Conservation (phyloP, 306 rosid species). For the Vigna reflexopilosa region DNA sequence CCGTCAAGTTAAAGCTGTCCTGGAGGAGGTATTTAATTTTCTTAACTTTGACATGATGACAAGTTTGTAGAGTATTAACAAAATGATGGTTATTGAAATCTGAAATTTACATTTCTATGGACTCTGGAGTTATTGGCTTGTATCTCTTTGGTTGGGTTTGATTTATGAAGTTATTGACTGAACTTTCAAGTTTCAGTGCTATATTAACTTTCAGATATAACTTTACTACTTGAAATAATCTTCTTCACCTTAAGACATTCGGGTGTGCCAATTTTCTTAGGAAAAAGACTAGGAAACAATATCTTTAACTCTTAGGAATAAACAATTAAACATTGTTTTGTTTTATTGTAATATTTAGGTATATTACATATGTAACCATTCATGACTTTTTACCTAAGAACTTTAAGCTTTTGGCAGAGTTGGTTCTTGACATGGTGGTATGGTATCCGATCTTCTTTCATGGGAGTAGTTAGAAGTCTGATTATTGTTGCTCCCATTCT, state of each 20-base stretch:
- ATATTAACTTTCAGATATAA: not conserved
- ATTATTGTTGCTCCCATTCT: not conserved
- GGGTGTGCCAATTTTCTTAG: not conserved
- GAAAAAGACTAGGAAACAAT: not conserved
- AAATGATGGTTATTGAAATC: slow-evolving; percentile 16
- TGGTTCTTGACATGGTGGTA: not conserved
- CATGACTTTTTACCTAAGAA: not conserved
- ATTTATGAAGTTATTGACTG: slow-evolving; percentile 7
- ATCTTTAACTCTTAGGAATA: not conserved
- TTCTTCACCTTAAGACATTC: slow-evolving; percentile 11
- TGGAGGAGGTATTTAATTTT: slow-evolving; percentile 82
- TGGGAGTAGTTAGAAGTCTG: not conserved
- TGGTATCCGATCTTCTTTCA: not conserved
- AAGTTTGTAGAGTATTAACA: slow-evolving; percentile 2
- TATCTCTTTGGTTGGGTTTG: slow-evolving; percentile 18
- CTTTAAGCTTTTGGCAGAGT: not conserved
- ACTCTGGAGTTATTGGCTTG: slow-evolving; percentile 8
- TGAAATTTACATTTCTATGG: slow-evolving; percentile 24
- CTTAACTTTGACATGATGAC: slow-evolving; percentile 3
- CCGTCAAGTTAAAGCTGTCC: slow-evolving; percentile 98
- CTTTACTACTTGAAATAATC: not conserved
- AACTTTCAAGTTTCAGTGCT: slow-evolving; percentile 9
- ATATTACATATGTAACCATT: slow-evolving; percentile 3
- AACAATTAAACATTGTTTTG: not conserved
- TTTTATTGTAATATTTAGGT: not conserved